Percentiles rank a stretch among this genome's conserved stretches.
Evolutionary conservation across 2,329 filamentous ascomycete species (phyloP).

Genomic region (Apiospora rasikravindrae): DNA sequence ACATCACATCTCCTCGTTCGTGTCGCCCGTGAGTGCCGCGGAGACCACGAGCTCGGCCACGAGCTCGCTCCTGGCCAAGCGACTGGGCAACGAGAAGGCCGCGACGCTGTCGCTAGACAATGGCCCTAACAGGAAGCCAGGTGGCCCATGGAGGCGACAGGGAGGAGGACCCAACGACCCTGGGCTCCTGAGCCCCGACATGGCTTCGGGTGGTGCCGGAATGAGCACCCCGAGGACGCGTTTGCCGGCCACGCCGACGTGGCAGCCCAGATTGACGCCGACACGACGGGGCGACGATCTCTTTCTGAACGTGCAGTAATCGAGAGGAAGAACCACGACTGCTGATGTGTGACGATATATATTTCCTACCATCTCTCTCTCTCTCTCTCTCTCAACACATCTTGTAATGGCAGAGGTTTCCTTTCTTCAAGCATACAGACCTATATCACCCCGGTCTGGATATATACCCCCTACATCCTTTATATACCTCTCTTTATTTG

Average conservation of each 20-base stretch:
- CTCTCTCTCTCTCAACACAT: background rate
- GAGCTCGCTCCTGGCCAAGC: conserved; percentile 57
- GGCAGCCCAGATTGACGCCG: conserved; percentile 70
- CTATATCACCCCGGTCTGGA: background rate
- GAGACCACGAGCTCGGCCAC: conserved; percentile 37
- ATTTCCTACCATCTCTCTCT: no score
- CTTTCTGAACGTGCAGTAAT: conserved; percentile 60
- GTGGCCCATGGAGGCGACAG: conserved; percentile 34
- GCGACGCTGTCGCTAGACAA: conserved; percentile 49
- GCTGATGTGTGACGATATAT: background rate
- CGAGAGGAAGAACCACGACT: background rate
- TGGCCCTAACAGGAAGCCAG: conserved; percentile 29
- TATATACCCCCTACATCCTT: conserved; percentile 8
- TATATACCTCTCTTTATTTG: background rate
- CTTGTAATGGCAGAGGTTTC: background rate
- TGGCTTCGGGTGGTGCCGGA: conserved; percentile 17
- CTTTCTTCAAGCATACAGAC: background rate
- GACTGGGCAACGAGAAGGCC: conserved; percentile 55
- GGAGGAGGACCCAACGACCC: conserved; percentile 10
- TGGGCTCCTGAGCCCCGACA: conserved; percentile 31
- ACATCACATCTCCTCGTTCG: conserved; percentile 30
- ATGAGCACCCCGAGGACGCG: conserved; percentile 30
- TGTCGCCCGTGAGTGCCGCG: conserved; percentile 33
- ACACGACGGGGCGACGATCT: conserved; percentile 70
- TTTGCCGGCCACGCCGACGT: conserved; percentile 57